Base-by-base conservation (phyloP, 2,329 filamentous ascomycete species). In the Sordariomycetes sp. region DNA sequence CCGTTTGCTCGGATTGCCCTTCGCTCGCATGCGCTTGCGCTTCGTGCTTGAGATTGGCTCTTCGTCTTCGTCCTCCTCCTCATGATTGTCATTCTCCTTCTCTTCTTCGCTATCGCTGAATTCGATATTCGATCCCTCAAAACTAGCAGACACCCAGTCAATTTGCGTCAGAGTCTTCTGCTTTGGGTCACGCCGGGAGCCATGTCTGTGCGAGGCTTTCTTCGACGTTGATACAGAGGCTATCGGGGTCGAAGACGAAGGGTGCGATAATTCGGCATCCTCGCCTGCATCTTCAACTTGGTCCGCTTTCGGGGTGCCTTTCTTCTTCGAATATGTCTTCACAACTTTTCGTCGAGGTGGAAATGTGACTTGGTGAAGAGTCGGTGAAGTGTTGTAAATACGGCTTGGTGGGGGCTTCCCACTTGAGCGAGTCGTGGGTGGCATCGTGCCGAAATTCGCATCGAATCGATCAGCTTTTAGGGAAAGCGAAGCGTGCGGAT, bases 101-200 rank as follows among this genome's bases (percentile, higher is more conserved):
- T 44, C 36, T 25, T 39, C 39, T 24, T 55, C 50, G 34, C 46
- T 54, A 26, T 53, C 50, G n/a, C n/a, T n/a, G n/a, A n/a, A n/a
- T n/a, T n/a, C n/a, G n/a, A n/a, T n/a, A n/a, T n/a, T n/a, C n/a
- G n/a, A 30, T 46, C 51, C 16, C 15, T 49, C 41, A 14, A 46
- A 45, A 8, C 43, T 28, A 16, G 14, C 55, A 24, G 48, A 59
- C 15, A 57, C 54, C 46, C 55, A 61, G 30, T 58, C 55, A 28
- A 63, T 55, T 42, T 66, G 62, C 5, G 61, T 66, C 16, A 66
- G 42, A 2, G 61, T 66, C 46, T 61, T 57, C 45, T 66, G 62
- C 37, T 50, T 51, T 29, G 61, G 35, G 4, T 43, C 36, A n/a
- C n/a, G n/a, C 14, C 40, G 42, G 1, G 42, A 41, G 10, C 18